Base-by-base conservation (phyloP, 228 moss, liverwort and hornwort genomes). In the Sphagnum fallax region DNA sequence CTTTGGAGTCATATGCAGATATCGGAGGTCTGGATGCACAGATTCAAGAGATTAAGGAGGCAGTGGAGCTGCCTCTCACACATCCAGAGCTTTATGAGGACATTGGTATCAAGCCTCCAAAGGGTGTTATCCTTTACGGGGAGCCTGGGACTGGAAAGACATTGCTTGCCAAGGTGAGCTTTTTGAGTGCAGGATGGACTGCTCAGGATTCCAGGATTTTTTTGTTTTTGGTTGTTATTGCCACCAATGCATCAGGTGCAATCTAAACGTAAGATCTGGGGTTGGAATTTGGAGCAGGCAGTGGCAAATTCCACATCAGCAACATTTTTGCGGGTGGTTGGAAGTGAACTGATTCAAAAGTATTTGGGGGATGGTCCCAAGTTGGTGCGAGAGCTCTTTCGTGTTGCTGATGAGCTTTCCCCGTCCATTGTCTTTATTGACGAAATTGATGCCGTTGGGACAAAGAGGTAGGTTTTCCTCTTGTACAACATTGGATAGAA, bases 381-480 rank as follows among this genome's bases (percentile, higher is more conserved):
- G 66, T 76, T 85, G 15, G 85, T 85, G 16, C 65, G 79, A 58
- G 85, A 85, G 69, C 72, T 85, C 14, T 84, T 85, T 52, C 70
- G 85, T 53, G 81, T 85, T 51, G 85, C 85, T 49, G 85, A 85
- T 76, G 85, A 85, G 16, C 76, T 85, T 48, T 81, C 81, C 14
- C 85, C 81, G 7, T 79, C 85, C 50, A 85, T 85, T 72, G 81
- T 85, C n/a, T 85, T 85, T 49, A 85, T 85, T 74, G 85, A 85
- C 52, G 84, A 85, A 50, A 84, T 80, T 75, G 80, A 80, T 67
- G 80, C 84, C 5, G 76, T 84, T 49, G 84, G 83, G 48, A 83
- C 32, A 32, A 32, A 32, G 32, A 32, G 32, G 32, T 32, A 32
- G 32, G 32, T 32, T 32, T 32, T 32, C 32, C 32, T 32, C 32